Evolutionary conservation across 2,329 filamentous ascomycete species (phyloP), one percentile per base, ranked within the genome.

Genomic region (Arachnomyces sp.): DNA sequence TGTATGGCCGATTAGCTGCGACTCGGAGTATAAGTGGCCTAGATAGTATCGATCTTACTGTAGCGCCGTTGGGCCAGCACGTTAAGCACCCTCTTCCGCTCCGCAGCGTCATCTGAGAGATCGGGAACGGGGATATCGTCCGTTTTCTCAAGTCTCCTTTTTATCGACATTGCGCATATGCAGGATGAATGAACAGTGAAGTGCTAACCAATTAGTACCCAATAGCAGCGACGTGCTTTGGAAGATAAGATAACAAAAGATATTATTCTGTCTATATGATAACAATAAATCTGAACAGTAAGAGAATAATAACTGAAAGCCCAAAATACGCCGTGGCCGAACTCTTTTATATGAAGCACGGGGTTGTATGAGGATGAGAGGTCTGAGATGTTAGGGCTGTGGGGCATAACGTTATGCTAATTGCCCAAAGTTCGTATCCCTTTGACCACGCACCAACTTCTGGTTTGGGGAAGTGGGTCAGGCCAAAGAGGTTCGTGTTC

Each of bases 51-150:
- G 12, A 40, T 29, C 58, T 48, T 48, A 72, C 71, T 59, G 42
- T 76, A 76, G 56, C 72, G 61, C 20, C 72, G 61, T 43, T 75
- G 72, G 0, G 72, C 71, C 31, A 76, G 53, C 7, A 75, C 71
- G 36, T 74, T 75, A 7, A 75, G 47, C 1, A 73, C 60, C n/a
- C 72, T 58, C 49, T 74, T 76, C 13, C 72, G 61, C 53, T 75
- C 72, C 1, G 65, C 59, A 1, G 71, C 69, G 56, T 76, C 63
- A 28, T 72, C 58, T 4, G 71, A 66, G 13, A 73, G 70, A 36
- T 71, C 52, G 4, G 72, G 71, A 5, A 74, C 62, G 1, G 59
- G 56, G 5, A 74, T 53, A 8, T 49, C 44, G 12, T 43, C 32
- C 4, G 44, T 39, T 43, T 53, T 52, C 18, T 51, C 41, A 12